Evolutionary conservation across 169 alveolate genomes (phyloP).

Genomic region (Plasmodium malariae): DNA sequence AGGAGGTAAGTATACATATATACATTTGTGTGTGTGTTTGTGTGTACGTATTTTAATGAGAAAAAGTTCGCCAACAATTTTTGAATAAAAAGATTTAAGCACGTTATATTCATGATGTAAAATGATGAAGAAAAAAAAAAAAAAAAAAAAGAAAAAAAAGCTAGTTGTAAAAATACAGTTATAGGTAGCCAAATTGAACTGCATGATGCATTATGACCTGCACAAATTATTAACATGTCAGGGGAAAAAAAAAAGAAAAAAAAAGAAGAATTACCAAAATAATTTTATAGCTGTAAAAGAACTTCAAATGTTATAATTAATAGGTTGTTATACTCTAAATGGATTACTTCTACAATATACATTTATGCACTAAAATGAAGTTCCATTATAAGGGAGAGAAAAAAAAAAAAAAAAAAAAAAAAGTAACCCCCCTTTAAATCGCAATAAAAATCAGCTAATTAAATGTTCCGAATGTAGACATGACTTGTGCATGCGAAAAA

Average conservation of each 20-base stretch:
- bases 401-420: no score
- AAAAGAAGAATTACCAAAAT: neutral
- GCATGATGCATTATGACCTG: neutral
- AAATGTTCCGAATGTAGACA: neutral
- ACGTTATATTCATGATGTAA: neutral
- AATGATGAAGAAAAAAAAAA: constrained; percentile 10
- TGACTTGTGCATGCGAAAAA: constrained; percentile 2
- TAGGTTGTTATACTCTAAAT: no score
- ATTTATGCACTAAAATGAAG: no score
- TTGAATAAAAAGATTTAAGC: neutral
- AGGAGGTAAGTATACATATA: neutral
- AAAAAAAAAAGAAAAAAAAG: constrained; percentile 28
- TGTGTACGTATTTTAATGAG: neutral
- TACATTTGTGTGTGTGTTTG: neutral
- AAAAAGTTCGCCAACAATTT: neutral
- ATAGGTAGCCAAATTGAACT: constrained; percentile 35
- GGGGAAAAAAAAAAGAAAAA: neutral
- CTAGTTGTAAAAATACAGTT: neutral
- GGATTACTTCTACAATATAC: no score
- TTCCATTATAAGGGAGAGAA: no score
- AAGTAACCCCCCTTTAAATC: no score
- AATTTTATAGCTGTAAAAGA: neutral
- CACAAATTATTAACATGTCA: neutral
- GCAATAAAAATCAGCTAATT: neutral
- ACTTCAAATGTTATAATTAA: no score